phyloP scores from a whole-genome alignment of 2,329 filamentous ascomycete species.

The Ceratocystis colombiana region DNA sequence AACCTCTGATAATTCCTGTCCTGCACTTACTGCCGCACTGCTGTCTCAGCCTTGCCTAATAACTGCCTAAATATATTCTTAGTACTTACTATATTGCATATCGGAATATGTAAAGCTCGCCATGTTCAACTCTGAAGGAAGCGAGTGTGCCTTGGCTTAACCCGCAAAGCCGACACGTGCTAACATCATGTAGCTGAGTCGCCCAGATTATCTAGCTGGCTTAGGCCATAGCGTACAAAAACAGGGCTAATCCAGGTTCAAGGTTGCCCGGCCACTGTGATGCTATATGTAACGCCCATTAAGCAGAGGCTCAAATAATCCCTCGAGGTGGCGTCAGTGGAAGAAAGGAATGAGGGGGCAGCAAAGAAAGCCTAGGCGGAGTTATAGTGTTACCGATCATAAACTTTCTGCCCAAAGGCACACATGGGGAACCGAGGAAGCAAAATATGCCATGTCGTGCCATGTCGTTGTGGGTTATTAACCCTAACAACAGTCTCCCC shows the following conservation, averaged over 20 bases:
- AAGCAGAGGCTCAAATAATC: neutral
- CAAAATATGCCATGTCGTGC: neutral
- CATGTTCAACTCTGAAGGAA: neutral
- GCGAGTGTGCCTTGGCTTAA: slow-evolving; percentile 3
- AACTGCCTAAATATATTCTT: neutral
- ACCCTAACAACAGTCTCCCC: neutral
- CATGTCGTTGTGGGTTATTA: neutral
- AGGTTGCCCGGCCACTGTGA: neutral
- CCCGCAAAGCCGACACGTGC: neutral
- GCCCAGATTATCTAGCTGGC: neutral
- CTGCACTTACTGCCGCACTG: neutral
- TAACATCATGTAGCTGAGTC: neutral
- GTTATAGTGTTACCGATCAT: neutral
- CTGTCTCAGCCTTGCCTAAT: neutral
- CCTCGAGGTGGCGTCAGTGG: neutral
- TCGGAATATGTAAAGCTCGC: neutral
- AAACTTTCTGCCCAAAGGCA: neutral
- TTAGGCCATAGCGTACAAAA: neutral
- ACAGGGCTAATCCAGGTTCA: neutral
- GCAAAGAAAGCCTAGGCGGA: neutral
- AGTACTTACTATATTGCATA: neutral
- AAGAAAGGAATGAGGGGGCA: neutral
- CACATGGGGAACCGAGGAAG: neutral
- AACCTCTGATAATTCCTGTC: no score
- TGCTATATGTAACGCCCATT: neutral